Evolutionary conservation across 768 basidiomycete genomes (phyloP), one percentile per base, ranked within the genome.

Genomic region (Hydnum rufescens): DNA sequence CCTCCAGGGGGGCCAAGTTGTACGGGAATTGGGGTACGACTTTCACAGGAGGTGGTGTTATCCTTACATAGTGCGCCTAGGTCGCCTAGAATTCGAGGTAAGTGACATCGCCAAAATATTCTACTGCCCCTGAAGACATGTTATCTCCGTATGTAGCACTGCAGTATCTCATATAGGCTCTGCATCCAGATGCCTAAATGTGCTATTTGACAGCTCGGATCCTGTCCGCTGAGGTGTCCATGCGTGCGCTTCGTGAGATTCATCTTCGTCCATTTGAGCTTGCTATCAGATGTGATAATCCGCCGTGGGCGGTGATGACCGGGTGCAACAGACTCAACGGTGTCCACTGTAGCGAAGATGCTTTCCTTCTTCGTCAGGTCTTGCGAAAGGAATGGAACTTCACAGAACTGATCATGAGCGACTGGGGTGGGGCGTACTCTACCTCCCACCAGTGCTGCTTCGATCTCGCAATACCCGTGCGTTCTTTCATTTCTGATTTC

Each of bases 241-340:
- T 74, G 29, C 69, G 82, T 30, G 77, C 81, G n/a, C 64, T 84
- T 42, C 69, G 80, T 43, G 81, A 84, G 60, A 68, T 84, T 49
- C 82, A 84, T 62, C 68, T 83, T 3, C 76, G 77, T 60, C 81
- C 79, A 71, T 78, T 64, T 58, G 44, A 47, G 26, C 44, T 47
- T 25, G 1, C 13, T 8, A 26, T 47, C 26, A 13, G 44, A 8
- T 8, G 13, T 16, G 8, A 13, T 16, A 13, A 13, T 13, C 44
- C 44, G 1, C 44, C 44, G 25, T 47, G 44, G 44, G 44, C 44
- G 8, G 8, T 47, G 8, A 47, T 47, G 44, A 47, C 44, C 13
- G 36, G 13, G 13, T 50, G 32, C 49, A 32, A 32, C 49, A 25
- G 49, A 8, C 6, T 50, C 16, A 32, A 28, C 49, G 49, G 79